Base-by-base conservation (phyloP, 306 rosid genomes). In the Fagus sylvatica region DNA sequence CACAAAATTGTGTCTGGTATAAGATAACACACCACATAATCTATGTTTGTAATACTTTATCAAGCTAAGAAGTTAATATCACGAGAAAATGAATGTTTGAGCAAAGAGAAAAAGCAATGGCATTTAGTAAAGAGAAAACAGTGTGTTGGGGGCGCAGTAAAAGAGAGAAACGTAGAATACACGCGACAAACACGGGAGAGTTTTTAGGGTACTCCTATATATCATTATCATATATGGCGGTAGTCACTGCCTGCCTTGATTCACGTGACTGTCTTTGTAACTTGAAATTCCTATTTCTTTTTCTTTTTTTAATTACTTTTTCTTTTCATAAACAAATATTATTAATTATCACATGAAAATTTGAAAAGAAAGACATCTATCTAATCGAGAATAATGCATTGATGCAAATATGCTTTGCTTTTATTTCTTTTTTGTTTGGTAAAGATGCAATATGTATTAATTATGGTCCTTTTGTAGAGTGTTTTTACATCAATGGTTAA, bases 121-220 rank as follows among this genome's bases (percentile, higher is more conserved):
- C 3, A n/a, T 3, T 17, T 3, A 22, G 28, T 22, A 40, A 8
- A 65, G 9, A 16, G 19, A 39, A 39, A 34, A 33, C 28, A 5
- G 28, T 7, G 33, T 66, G 33, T 66, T 66, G 71, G 42, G 37
- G 37, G 65, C 65, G 37, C 65, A 13, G 69, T 36, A 13, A 16
- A 34, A 7, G 8, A 46, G 73, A 77, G 78, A 77, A 76, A 79
- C 77, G 85, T 80, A 65, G 53, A 81, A 33, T 40, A 53, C 90
- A 75, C 87, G 90, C 90, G 87, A 84, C 67, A 87, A 84, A 76
- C 73, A 73, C 83, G 80, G 76, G 78, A 75, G 65, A 72, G 68
- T 68, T 46, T 71, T 65, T 43, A 19, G 76, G n/a, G 51, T 46
- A 46, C 28, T 22, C 28, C 28, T 22, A 22, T 22, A 22, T 22